Conservation (phyloP, 2,329 filamentous ascomycete species). For the Penicillium sp. region DNA sequence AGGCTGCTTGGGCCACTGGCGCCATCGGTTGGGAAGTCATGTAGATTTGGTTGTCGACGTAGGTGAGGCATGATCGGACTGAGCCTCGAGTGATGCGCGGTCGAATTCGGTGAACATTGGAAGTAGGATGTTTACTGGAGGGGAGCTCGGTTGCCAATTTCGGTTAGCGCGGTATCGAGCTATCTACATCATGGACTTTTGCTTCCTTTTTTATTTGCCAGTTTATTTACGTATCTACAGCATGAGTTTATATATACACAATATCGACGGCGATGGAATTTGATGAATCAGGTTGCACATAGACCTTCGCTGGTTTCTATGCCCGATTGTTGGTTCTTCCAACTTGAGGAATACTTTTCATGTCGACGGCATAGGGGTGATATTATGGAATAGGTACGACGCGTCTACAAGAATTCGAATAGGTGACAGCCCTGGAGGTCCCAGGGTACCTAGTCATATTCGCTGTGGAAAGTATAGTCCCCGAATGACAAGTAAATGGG, state of each 20-base stretch:
- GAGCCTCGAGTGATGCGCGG: not conserved
- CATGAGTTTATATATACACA: no score
- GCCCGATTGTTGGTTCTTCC: no score
- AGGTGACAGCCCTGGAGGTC: not conserved
- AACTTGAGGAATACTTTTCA: no score
- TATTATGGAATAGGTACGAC: not conserved
- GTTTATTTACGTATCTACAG: no score
- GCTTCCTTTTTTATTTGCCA: no score
- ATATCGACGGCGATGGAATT: no score
- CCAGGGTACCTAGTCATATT: not conserved
- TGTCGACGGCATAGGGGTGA: not conserved
- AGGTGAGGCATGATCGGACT: conserved; percentile 18
- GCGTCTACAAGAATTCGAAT: not conserved
- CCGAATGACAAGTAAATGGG: not conserved
- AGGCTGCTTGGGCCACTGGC: conserved; percentile 11
- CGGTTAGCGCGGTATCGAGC: not conserved
- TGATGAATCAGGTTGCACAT: no score
- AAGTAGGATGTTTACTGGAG: not conserved
- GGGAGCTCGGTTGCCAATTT: not conserved
- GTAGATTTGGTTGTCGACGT: conserved; percentile 21
- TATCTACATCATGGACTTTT: not conserved
- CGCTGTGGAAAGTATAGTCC: not conserved
- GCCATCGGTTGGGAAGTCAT: conserved; percentile 12
- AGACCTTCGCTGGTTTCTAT: no score
- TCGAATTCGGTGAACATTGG: not conserved